These are phyloP conservation scores for Pyricularia sp. DNA, from an alignment of 2,329 filamentous ascomycete genomes.

Conservation along the genomic window DNA sequence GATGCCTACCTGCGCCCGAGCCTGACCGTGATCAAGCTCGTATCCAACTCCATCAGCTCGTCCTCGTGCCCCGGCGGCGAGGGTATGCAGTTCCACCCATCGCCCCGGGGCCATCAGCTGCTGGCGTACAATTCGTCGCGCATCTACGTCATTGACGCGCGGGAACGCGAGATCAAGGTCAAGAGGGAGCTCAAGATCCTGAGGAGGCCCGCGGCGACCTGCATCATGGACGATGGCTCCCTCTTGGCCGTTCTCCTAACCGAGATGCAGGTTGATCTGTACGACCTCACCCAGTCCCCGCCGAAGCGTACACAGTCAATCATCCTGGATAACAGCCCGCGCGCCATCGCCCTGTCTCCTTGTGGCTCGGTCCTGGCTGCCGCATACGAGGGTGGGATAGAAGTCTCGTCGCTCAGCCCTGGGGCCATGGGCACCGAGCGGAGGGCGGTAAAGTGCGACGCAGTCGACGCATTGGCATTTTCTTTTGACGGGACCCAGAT, in stretches of 20 bases:
- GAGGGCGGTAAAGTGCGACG: conserved; percentile 65
- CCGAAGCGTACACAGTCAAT: conserved; percentile 63
- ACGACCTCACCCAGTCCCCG: conserved; percentile 51
- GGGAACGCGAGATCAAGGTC: conserved; percentile 42
- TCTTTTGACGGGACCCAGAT: conserved; percentile 68
- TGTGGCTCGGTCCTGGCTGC: conserved; percentile 72
- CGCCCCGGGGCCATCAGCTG: conserved; percentile 59
- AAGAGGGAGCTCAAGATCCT: conserved; percentile 69
- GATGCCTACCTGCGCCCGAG: conserved; percentile 59
- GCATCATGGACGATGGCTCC: conserved; percentile 66
- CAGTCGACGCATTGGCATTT: conserved; percentile 61
- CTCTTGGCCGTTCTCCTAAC: conserved; percentile 68
- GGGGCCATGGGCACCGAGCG: conserved; percentile 52
- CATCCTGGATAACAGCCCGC: conserved; percentile 64
- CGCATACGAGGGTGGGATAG: conserved; percentile 79
- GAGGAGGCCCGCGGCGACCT: conserved; percentile 60
- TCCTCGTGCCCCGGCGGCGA: conserved; percentile 74
- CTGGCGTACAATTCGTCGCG: conserved; percentile 77
- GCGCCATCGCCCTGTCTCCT: conserved; percentile 67
- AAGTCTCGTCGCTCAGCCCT: conserved; percentile 63
- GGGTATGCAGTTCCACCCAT: conserved; percentile 73
- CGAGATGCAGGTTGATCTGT: conserved; percentile 78
- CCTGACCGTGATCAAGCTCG: conserved; percentile 61
- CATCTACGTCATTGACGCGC: conserved; percentile 65
- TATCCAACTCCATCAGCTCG: conserved; percentile 74